Percentiles rank a stretch among this genome's conserved stretches.
Evolutionary conservation across 768 basidiomycete genomes (phyloP).

Genomic region (Paxillus involutus): DNA sequence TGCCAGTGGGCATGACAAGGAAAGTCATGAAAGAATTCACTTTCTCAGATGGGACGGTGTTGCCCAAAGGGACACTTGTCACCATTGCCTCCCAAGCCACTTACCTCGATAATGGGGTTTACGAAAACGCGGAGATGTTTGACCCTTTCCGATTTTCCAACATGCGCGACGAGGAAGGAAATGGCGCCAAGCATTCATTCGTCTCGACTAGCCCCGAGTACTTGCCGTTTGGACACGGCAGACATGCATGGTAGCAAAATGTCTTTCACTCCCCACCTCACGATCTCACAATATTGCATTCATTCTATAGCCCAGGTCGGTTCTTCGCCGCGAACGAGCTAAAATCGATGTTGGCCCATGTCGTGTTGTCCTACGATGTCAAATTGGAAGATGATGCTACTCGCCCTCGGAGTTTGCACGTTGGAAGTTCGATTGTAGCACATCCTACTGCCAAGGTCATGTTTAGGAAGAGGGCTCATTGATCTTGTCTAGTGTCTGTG

Average conservation of each 20-base stretch:
- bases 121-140: conserved; percentile 36
- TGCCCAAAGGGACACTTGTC: conserved; percentile 30
- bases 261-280: neutral
- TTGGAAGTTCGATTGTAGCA: neutral
- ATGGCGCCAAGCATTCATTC: conserved; percentile 34
- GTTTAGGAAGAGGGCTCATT: conserved; percentile 22
- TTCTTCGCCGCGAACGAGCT: conserved; percentile 43
- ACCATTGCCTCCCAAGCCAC: conserved; percentile 19
- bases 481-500: too few species aligned
- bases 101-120: conserved; percentile 17
- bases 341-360: conserved; percentile 45
- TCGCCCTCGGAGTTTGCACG: neutral
- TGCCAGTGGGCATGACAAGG: conserved; percentile 28
- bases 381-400: conserved; percentile 1
- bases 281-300: conserved; percentile 20
- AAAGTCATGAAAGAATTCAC: conserved; percentile 30
- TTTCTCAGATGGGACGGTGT: conserved; percentile 35
- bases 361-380: conserved; percentile 29
- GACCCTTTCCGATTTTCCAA: conserved; percentile 48
- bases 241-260: conserved; percentile 23
- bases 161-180: conserved; percentile 32
- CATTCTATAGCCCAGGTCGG: conserved; percentile 19
- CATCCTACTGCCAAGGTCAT: conserved; percentile 1
- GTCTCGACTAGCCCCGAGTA: conserved; percentile 32
- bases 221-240: conserved; percentile 36